Evolutionary conservation across 1,139 yeast genomes (phyloP), one percentile per base, ranked within the genome.

Genomic region (Lodderomyces orthopsilosis): DNA sequence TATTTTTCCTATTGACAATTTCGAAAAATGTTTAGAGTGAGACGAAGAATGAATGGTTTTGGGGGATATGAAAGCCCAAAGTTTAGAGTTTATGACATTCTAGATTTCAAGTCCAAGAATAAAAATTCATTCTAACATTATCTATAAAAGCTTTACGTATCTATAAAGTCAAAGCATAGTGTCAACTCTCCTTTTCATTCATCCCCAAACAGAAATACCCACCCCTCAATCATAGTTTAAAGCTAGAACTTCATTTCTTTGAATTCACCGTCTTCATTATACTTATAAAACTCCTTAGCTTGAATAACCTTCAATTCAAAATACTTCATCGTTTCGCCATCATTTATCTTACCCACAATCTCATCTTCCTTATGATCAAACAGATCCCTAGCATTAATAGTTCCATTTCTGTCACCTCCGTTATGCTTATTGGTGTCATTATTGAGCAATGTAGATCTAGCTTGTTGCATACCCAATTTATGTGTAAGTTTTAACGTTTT

Each of bases 401-500:
- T n/a, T 13, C 28, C 28, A 35, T 21, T 22, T 13, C 39, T 37
- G 17, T 30, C 21, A 12, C 7, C 19, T n/a, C 21, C 32, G 27
- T 27, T 38, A 13, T n/a, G 4, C 6, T 26, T 17, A 5, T 14
- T 22, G n/a, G 3, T 19, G n/a, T 32, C 32, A 13, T 22, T 30
- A 15, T 22, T 35, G 12, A 10, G 15, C 17, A 30, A 14, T 6
- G 52, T 52, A 9, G 47, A 43, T 21, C 40, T 38, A 5, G 48
- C 54, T 18, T 40, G 45, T 40, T 48, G 46, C 26, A 48, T 41
- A 18, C 55, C 64, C 18, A 69, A 44, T 6, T 55, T 45, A 44
- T 65, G 68, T 1, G 83, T 77, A 18, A 72, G 55, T 12, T 54
- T 51, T 35, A 81, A 63, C 2, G 81, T 77, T 37, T 62, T 61